Evolutionary conservation across 2,329 filamentous ascomycete species (phyloP), one percentile per base, ranked within the genome.

Genomic region (Aspergillus costaricaensis): DNA sequence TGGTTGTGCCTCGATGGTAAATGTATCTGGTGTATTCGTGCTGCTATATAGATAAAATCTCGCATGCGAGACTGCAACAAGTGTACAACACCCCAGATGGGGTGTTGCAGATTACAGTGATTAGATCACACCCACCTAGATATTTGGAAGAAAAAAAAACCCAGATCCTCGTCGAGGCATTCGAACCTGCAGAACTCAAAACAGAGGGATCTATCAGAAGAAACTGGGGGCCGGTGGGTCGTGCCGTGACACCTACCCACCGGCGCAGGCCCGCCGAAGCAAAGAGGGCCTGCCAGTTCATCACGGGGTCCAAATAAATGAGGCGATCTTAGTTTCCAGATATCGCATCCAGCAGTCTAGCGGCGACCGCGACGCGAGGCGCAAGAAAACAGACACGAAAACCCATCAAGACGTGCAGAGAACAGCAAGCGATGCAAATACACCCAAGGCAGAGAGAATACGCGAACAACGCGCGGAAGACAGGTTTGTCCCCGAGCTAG

Each of bases 331-430:
- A 44, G 25, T 30, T 27, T 55, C 41, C 39, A 39, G 23, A 30
- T 47, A 47, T 55, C 53, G 36, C 25, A 55, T 55, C 39, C 21
- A 23, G 39, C 53, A 21, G 23, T 19, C 36, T 12, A 32, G 39
- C 25, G 17, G 39, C 30, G 53, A 32, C 41, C 39, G 25, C 39
- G 41, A 55, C 30, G 41, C 53, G 53, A 17, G 39, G 30, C 41
- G 53, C 51, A 19, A 51, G 53, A 60, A 55, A 43, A 36, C 32
- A 36, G 50, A 61, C 44, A 65, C 25, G 43, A 30, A 53, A 52
- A 55, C 39, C 62, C 62, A 62, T 56, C 59, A 59, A 63, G 55
- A 63, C 53, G 56, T 36, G 49, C 55, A 61, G 55, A 59, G 56
- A 36, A 58, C 43, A 61, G 54, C 41, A 60, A 58, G 58, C 58